Evolutionary conservation across 805 yeast genomes (phyloP).

Genomic region (Monosporozyma servazzii): DNA sequence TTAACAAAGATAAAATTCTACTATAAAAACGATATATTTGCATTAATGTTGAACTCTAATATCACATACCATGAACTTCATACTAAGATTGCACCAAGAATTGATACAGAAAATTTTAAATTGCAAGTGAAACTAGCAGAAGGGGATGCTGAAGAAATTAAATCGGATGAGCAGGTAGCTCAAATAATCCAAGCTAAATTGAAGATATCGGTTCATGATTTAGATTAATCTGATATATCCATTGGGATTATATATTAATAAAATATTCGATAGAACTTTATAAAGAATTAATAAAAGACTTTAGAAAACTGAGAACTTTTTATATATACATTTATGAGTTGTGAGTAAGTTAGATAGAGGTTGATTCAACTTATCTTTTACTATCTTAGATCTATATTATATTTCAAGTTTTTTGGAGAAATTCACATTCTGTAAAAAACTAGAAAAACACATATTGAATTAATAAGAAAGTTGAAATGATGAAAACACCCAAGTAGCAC

Average conservation of each 20-base stretch:
- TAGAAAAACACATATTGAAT: not conserved
- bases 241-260: not conserved
- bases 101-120: constrained; percentile 33
- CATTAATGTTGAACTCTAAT: constrained; percentile 45
- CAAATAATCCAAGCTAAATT: constrained; percentile 29
- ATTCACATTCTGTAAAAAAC: not conserved
- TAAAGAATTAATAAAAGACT: not conserved
- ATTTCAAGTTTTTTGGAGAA: not conserved
- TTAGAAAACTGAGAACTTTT: not conserved
- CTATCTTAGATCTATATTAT: not conserved
- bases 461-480: not conserved
- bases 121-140: constrained; percentile 29
- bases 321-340: no score
- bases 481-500: not conserved
- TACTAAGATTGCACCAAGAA: constrained; percentile 43
- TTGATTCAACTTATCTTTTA: not conserved
- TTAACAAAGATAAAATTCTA: constrained; percentile 58
- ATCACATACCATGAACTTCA: constrained; percentile 42
- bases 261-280: not conserved
- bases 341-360: not conserved
- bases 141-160: constrained; percentile 29
- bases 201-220: constrained; percentile 32
- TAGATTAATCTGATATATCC: constrained; percentile 9
- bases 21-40: constrained; percentile 75
- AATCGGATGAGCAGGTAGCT: constrained; percentile 28